These are phyloP conservation scores for Selenicereus undatus DNA, from an alignment of 148 eudicot species.

Conservation along the genomic window DNA sequence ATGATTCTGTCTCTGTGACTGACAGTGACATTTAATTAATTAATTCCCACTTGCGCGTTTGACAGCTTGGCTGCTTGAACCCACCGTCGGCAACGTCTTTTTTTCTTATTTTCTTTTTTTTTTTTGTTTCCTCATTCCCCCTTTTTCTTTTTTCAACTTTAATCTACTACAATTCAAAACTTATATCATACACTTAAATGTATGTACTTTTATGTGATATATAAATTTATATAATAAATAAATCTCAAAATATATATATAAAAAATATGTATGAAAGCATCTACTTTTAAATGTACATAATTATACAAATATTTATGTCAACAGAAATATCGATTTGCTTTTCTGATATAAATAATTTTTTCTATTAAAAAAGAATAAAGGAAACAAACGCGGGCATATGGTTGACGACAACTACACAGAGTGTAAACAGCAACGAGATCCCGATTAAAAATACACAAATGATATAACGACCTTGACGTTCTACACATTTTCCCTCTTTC, in stretches of 20 bases:
- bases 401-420: neutral
- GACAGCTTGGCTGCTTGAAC: neutral
- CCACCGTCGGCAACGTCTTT: constrained; percentile 21
- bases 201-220: too few relatives aligned
- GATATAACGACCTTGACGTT: neutral
- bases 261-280: too few relatives aligned
- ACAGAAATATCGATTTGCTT: too few relatives aligned
- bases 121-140: neutral
- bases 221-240: too few relatives aligned
- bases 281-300: too few relatives aligned
- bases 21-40: constrained; percentile 12
- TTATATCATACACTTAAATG: too few relatives aligned
- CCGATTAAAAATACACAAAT: neutral
- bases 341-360: neutral
- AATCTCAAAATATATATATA: too few relatives aligned
- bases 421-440: neutral
- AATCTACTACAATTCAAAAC: too few relatives aligned
- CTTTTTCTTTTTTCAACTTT: neutral
- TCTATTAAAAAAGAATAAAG: neutral
- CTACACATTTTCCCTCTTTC: neutral
- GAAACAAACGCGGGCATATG: neutral
- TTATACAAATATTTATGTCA: too few relatives aligned
- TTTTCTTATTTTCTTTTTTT: neutral
- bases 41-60: constrained; percentile 17
- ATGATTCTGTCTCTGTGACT: neutral